phyloP scores from a whole-genome alignment of 2,329 filamentous ascomycete genomes.

The Seiridium cupressi region DNA sequence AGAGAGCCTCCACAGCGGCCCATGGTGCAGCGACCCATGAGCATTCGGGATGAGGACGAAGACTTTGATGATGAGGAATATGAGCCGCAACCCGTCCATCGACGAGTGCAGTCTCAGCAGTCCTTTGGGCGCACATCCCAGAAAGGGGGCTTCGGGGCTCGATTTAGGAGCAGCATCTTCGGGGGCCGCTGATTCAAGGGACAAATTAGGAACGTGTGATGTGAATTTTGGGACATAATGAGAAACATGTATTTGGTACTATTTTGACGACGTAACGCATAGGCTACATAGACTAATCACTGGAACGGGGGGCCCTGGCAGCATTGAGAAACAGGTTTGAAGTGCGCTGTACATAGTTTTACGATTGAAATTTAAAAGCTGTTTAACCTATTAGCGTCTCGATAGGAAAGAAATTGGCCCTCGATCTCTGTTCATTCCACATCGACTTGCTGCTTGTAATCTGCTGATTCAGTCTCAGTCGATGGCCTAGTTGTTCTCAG shows the following conservation, averaged over 20 bases:
- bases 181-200: constrained; percentile 13
- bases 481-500: background rate
- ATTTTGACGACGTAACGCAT: constrained; percentile 1
- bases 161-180: constrained; percentile 29
- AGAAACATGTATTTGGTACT: background rate
- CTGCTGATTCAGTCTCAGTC: background rate
- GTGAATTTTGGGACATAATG: background rate
- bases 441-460: no score
- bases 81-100: constrained; percentile 18
- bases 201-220: background rate
- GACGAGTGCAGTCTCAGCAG: constrained; percentile 28
- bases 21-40: constrained; percentile 14
- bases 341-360: background rate
- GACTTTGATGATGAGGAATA: constrained; percentile 19
- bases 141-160: constrained; percentile 22
- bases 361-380: no score
- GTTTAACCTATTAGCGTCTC: no score
- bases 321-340: background rate
- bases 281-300: background rate
- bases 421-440: no score
- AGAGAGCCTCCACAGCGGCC: background rate
- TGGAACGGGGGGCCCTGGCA: background rate
- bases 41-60: constrained; percentile 17
- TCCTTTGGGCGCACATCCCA: constrained; percentile 28
- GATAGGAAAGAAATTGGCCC: no score